A percentile compares a stretch with the other conserved stretches of the same genome.
Conservation (phyloP, 805 yeast species). For the Saccharomycopsis javanensis region DNA sequence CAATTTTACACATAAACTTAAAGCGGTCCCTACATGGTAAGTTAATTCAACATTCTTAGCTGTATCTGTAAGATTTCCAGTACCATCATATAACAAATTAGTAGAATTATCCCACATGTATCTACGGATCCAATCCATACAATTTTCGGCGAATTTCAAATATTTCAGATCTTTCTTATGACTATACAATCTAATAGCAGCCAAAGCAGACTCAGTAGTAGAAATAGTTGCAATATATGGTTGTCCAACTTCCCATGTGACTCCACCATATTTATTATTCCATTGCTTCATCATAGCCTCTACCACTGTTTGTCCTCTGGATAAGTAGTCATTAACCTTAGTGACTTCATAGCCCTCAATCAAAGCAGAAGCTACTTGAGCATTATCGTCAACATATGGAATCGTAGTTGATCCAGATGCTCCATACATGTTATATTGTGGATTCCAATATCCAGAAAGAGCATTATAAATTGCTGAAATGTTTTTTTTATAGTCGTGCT, state of each 20-base stretch:
- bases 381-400: conserved; percentile 67
- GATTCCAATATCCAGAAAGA: conserved; percentile 36
- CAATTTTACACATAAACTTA: conserved; percentile 43
- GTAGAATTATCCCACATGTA: conserved; percentile 44
- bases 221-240: conserved; percentile 56
- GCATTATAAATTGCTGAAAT: conserved; percentile 48
- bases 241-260: conserved; percentile 56
- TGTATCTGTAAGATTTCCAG: conserved; percentile 31
- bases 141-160: conserved; percentile 48
- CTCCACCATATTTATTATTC: conserved; percentile 50
- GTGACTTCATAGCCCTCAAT: conserved; percentile 63
- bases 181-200: conserved; percentile 46
- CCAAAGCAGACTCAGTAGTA: conserved; percentile 57
- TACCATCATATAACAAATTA: conserved; percentile 52
- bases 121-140: conserved; percentile 48
- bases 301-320: conserved; percentile 47
- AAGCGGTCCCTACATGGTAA: conserved; percentile 58
- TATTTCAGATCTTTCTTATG: conserved; percentile 39
- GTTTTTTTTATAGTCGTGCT: conserved; percentile 35
- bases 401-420: conserved; percentile 59
- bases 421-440: conserved; percentile 45
- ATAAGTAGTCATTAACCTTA: conserved; percentile 41
- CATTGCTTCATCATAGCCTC: conserved; percentile 58
- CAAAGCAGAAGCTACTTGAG: conserved; percentile 59
- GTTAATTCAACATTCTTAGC: conserved; percentile 50